Percentiles rank a stretch among this genome's conserved stretches.
Evolutionary conservation across 1,284 basidiomycete genomes (phyloP).

Genomic region (Fomitopsis palustris): DNA sequence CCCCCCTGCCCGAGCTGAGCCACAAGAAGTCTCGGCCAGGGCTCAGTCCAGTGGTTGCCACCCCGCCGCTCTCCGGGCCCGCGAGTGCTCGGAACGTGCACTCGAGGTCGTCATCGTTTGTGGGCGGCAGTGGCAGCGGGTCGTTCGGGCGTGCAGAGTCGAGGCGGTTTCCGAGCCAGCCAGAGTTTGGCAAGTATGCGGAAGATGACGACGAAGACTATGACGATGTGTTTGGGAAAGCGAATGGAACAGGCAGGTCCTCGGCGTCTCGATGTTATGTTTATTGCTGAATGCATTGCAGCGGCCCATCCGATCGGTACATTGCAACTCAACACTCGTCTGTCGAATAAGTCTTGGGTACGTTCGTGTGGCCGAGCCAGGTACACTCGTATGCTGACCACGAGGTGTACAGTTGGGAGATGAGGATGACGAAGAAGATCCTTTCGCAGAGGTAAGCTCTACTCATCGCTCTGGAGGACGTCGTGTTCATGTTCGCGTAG

Average conservation of each 20-base stretch:
- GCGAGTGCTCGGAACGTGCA: conserved; percentile 25
- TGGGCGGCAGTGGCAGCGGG: conserved; percentile 34
- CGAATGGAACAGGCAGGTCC: conserved; percentile 55
- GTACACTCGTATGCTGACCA: not conserved
- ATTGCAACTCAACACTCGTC: conserved; percentile 76
- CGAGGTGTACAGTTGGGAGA: conserved; percentile 59
- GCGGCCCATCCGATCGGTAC: conserved; percentile 62
- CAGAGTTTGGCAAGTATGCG: conserved; percentile 78
- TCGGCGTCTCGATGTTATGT: conserved; percentile 4
- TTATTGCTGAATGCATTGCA: conserved; percentile 20
- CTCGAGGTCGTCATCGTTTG: conserved; percentile 53
- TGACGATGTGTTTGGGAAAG: conserved; percentile 86
- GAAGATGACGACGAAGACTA: conserved; percentile 86
- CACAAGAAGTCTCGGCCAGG: conserved; percentile 47
- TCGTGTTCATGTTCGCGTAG: conserved; percentile 32
- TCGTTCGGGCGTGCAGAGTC: conserved; percentile 68
- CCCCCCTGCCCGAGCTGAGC: conserved; percentile 51
- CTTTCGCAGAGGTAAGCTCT: conserved; percentile 79
- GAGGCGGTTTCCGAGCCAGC: conserved; percentile 44
- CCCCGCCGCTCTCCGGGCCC: conserved; percentile 18
- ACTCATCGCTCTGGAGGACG: not conserved
- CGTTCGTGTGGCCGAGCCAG: conserved; percentile 16
- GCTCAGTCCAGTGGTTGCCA: conserved; percentile 33
- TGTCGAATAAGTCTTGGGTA: conserved; percentile 88
- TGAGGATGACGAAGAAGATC: conserved; percentile 87